A percentile compares a stretch with the other conserved stretches of the same genome.
These are phyloP conservation scores for Craspedostauros australis DNA, from an alignment of 108 stramenopile genomes.

Conservation along the genomic window DNA sequence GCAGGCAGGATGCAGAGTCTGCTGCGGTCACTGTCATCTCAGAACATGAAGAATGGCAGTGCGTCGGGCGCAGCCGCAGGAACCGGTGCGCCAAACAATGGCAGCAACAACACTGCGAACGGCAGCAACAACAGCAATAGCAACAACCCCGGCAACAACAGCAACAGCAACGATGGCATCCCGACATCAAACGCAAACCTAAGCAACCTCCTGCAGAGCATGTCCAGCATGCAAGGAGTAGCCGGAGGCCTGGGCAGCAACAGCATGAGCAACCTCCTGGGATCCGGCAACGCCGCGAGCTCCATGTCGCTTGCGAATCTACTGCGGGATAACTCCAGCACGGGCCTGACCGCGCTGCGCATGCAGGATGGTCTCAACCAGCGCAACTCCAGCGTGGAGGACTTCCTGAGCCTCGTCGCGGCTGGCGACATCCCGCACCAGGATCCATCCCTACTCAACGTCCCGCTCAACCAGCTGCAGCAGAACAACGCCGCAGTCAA, in stretches of 20 bases:
- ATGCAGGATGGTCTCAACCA: slow-evolving; percentile 56
- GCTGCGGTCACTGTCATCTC: slow-evolving; percentile 44
- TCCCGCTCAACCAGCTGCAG: slow-evolving; percentile 57
- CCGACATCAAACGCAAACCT: slow-evolving; percentile 43
- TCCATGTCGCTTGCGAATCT: slow-evolving; percentile 56
- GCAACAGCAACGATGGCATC: not conserved
- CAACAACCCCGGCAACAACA: too few relatives aligned
- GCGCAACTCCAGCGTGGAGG: slow-evolving; percentile 79
- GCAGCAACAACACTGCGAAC: slow-evolving; percentile 3
- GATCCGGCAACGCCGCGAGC: slow-evolving; percentile 14
- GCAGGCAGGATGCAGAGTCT: slow-evolving; percentile 64
- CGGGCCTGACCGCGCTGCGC: slow-evolving; percentile 67
- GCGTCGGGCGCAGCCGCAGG: not conserved
- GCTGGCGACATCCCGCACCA: slow-evolving; percentile 86
- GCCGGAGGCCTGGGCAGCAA: not conserved
- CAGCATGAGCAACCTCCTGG: slow-evolving; percentile 30
- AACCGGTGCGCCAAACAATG: too few relatives aligned
- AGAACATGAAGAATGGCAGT: slow-evolving; percentile 22
- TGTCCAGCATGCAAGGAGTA: slow-evolving; percentile 5
- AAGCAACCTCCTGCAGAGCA: slow-evolving; percentile 42
- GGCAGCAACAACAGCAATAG: slow-evolving; percentile 3
- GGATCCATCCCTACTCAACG: slow-evolving; percentile 71
- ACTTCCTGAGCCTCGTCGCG: slow-evolving; percentile 81
- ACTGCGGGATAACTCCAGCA: slow-evolving; percentile 54
- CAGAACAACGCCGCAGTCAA: slow-evolving; percentile 4